Percentiles rank a stretch among this genome's conserved stretches.
phyloP scores from a whole-genome alignment of 805 yeast species.

The Metschnikowia kofuensis region DNA sequence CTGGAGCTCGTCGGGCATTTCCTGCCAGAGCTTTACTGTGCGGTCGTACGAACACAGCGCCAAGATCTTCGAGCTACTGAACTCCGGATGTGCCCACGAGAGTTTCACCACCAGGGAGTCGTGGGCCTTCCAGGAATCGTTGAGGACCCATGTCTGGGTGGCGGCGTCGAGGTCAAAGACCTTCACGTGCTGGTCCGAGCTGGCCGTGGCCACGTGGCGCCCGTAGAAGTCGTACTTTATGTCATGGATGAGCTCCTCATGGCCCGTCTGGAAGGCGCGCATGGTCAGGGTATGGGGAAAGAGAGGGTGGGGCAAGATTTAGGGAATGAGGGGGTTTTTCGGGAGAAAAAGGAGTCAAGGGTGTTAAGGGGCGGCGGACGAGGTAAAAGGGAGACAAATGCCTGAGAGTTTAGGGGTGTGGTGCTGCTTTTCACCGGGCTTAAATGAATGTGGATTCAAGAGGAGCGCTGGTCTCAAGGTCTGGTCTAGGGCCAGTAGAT shows the following conservation, averaged over 20 bases:
- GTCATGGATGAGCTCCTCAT: slow-evolving; percentile 89
- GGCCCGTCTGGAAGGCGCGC: slow-evolving; percentile 84
- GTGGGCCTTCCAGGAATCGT: slow-evolving; percentile 94
- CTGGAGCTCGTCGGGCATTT: slow-evolving; percentile 70
- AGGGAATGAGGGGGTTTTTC: too few relatives aligned
- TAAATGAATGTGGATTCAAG: not conserved
- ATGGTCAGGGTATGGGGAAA: slow-evolving; percentile 14
- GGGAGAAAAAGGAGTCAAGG: too few relatives aligned
- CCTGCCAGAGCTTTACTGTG: slow-evolving; percentile 89
- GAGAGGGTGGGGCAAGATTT: not conserved
- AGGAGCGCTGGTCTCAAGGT: too few relatives aligned
- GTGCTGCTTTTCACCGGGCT: slow-evolving; percentile 35
- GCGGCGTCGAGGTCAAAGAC: slow-evolving; percentile 74
- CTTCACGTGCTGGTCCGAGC: slow-evolving; percentile 90
- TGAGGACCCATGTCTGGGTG: slow-evolving; percentile 73
- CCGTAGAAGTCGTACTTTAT: slow-evolving; percentile 93
- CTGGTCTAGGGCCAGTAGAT: too few relatives aligned
- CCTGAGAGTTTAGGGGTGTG: not conserved
- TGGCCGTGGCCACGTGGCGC: slow-evolving; percentile 86
- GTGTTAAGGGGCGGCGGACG: too few relatives aligned
- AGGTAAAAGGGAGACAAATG: too few relatives aligned
- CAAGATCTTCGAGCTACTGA: slow-evolving; percentile 66
- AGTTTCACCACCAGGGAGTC: slow-evolving; percentile 81
- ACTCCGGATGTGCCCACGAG: slow-evolving; percentile 94
- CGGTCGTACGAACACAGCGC: slow-evolving; percentile 91